Evolutionary conservation across 2,329 filamentous ascomycete genomes (phyloP), one percentile per base, ranked within the genome.

Genomic region (Fusarium sp.): DNA sequence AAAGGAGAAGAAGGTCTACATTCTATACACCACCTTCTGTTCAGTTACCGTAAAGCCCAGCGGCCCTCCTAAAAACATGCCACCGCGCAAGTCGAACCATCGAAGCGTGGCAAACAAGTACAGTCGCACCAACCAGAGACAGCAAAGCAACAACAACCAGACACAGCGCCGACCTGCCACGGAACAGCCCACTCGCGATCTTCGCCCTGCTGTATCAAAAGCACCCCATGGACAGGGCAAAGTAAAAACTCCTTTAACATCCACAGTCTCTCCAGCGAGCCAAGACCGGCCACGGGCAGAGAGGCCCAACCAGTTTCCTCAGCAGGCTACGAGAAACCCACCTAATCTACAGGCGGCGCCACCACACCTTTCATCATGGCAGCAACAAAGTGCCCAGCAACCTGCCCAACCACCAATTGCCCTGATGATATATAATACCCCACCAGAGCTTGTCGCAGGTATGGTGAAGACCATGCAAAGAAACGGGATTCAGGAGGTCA

Each of bases 1-100:
- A 28, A 74, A 75, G 60, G 50, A 55, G 28, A 75, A 56, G 30
- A 74, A 74, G 45, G 61, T 75, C n/a, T 70, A 58, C 26, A 66
- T 63, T 18, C 35, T 74, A 9, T 74, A 74, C 50, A 74, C 72
- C 17, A 75, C 72, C 6, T 74, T 75, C 42, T 74, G 72, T 38
- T 74, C 72, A 15, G 44, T 50, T 22, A 55, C 50, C 24, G 36
- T 60, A 24, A 58, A 55, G 14, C 72, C 72, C n/a, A 72, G 63
- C 35, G 36, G 24, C 38, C 54, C 69, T 36, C 69, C 68, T 18
- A 28, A 38, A 26, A 38, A 69, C 18, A 41, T 66, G 30, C 18
- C 59, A 24, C 63, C 68, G 26, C 50, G 44, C 22, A 64, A 26
- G 41, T 28, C 56, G 41, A 55, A 39, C 24, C 20, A 35, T 26